Evolutionary conservation across 345 rosid genomes (phyloP), one percentile per base, ranked within the genome.

Genomic region (Populus davidiana): DNA sequence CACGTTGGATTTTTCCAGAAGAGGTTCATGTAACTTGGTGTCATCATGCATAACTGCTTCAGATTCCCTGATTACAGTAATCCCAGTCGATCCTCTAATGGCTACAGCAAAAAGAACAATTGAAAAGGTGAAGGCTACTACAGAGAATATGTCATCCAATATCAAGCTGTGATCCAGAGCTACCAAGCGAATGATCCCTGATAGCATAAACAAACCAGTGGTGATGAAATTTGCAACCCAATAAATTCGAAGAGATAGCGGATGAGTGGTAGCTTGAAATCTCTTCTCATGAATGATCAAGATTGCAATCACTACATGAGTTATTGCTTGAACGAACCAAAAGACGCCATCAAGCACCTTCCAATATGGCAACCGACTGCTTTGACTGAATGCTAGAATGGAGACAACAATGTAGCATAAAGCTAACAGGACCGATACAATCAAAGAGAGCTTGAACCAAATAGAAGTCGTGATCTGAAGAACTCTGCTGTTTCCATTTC

Each of bases 251-350:
- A 95, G 90, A 16, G 92, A 67, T 35, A 86, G 52, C 5, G 98
- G 98, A 64, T 91, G 97, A 62, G 74, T 76, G 9, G 72, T 50
- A 20, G 96, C 92, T 50, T 86, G 85, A 76, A 92, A 90, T 83
- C 86, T 89, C 80, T 90, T 92, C 81, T 89, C 91, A 71, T 92
- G 97, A 65, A 93, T 69, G 71, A 95, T 78, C 65, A 93, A 85
- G 64, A 91, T 81, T 64, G 90, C 84, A 77, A 93, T 83, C 56
- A 87, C 84, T 33, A 76, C 88, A 81, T 90, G 88, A 76, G 96
- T 93, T 31, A 91, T 25, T 81, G 97, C 93, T 82, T 93, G 96
- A 69, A 88, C 77, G 8, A 91, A 47, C 98, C 98, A 93, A 70
- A 93, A 95, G 21, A 82, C 63, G 13, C 87, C 82, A 50, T 88